These are phyloP conservation scores for Irpex lacteus DNA, from an alignment of 1,284 basidiomycete species.

Conservation along the genomic window DNA sequence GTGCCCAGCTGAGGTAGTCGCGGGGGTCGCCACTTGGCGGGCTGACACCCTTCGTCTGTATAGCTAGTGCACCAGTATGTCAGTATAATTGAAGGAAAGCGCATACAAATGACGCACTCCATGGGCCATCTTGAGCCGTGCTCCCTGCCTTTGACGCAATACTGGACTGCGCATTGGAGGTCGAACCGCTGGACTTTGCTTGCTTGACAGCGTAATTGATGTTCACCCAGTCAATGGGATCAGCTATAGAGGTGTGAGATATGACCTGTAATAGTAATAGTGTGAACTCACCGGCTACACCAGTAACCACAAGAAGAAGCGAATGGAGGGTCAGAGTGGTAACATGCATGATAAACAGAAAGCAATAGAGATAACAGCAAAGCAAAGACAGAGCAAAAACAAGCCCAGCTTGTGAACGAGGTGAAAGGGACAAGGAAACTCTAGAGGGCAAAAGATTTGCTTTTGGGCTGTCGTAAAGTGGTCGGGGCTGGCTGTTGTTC, in stretches of 20 bases:
- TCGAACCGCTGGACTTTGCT: slow-evolving; percentile 22
- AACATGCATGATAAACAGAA: background rate
- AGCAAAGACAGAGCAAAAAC: background rate
- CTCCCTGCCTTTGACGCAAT: slow-evolving; percentile 44
- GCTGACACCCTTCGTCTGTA: slow-evolving; percentile 20
- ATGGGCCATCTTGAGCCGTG: slow-evolving; percentile 45
- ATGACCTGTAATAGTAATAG: background rate
- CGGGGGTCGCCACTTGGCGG: slow-evolving; percentile 39
- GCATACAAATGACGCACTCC: slow-evolving; percentile 37
- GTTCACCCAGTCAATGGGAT: slow-evolving; percentile 34
- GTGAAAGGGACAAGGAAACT: background rate
- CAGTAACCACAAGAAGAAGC: slow-evolving; percentile 2
- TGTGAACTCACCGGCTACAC: slow-evolving; percentile 7
- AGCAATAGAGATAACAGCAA: background rate
- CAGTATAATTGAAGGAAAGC: slow-evolving; percentile 22
- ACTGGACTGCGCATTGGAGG: slow-evolving; percentile 38
- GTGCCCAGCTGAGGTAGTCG: slow-evolving; percentile 59
- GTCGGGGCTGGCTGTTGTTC: background rate
- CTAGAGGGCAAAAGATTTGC: too few relatives aligned
- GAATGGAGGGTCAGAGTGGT: background rate
- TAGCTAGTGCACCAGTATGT: slow-evolving; percentile 13
- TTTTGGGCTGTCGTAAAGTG: background rate
- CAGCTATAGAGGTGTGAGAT: slow-evolving; percentile 18
- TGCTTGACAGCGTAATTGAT: slow-evolving; percentile 29
- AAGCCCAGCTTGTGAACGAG: slow-evolving; percentile 4